These are phyloP conservation scores for Ogataea pini DNA, from an alignment of 805 yeast genomes.

Conservation along the genomic window DNA sequence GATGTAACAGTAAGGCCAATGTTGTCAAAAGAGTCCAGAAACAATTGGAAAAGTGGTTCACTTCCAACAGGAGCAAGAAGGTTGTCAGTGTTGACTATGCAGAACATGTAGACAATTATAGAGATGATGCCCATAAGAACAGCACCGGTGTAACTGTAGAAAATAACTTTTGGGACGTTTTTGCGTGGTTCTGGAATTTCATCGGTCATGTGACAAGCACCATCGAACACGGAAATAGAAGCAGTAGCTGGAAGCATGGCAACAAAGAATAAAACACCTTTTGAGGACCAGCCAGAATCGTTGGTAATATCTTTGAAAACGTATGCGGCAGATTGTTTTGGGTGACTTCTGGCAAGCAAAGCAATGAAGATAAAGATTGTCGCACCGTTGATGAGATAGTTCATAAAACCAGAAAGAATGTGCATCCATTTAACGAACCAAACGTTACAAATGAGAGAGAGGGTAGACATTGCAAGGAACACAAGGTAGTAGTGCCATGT, in stretches of 20 bases:
- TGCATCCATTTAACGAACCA: slow-evolving; percentile 3
- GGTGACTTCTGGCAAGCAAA: slow-evolving; percentile 3
- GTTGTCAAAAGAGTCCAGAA: slow-evolving; percentile 2
- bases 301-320: slow-evolving; percentile 3
- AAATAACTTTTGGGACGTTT: slow-evolving; percentile 5
- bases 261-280: slow-evolving; percentile 4
- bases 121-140: slow-evolving; percentile 3
- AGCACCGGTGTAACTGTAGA: slow-evolving; percentile 5
- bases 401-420: not conserved
- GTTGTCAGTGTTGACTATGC: slow-evolving; percentile 6
- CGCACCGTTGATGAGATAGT: slow-evolving; percentile 5
- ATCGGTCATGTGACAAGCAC: slow-evolving; percentile 6
- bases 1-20: not conserved
- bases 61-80: slow-evolving; percentile 3
- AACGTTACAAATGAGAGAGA: not conserved
- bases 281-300: slow-evolving; percentile 3
- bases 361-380: slow-evolving; percentile 5
- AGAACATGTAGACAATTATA: slow-evolving; percentile 5
- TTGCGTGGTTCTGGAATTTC: slow-evolving; percentile 2
- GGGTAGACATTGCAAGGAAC: not conserved
- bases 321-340: slow-evolving; percentile 3
- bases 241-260: slow-evolving; percentile 4
- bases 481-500: slow-evolving; percentile 6
- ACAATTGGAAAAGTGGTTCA: slow-evolving; percentile 4
- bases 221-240: slow-evolving; percentile 1